Base-by-base conservation (phyloP, 306 rosid genomes). In the Rosa persica region DNA sequence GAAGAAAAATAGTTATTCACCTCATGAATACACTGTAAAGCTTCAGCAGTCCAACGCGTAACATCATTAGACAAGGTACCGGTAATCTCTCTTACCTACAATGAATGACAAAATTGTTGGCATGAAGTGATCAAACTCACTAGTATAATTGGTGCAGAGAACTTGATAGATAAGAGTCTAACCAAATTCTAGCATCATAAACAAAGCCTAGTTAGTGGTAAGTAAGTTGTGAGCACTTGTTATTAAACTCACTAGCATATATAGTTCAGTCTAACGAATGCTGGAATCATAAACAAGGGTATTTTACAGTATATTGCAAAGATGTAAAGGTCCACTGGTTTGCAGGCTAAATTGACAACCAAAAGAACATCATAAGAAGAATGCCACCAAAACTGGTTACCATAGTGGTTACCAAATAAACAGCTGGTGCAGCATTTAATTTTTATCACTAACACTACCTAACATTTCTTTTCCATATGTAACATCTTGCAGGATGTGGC, bases 11-110 rank as follows among this genome's bases (percentile, higher is more conserved):
- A 58, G 34, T 8, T 61, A 67, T 15, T 55, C 86, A 93, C 98
- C 91, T 93, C 98, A 76, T 93, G 98, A 60, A 91, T 85, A 71
- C 93, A 87, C 58, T 87, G 0, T 70, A 92, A 72, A 44, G 97
- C 98, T 81, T 90, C 98, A 36, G 97, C 83, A 51, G 89, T 77
- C 98, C 98, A 93, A 44, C 94, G 92, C 1, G 38, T 55, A 66
- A 89, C 79, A 27, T 76, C 34, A 0, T 66, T 67, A 77, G 97
- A 85, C 46, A 79, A 44, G 52, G 81, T 81, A 61, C 44, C 1
- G 64, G 86, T 89, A 76, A 91, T 67, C 71, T 90, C 89, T 82
- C 52, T 90, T 42, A 90, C 97, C 96, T 92, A 52, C 73, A 83
- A 69, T 42, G 79, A 64, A 48, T 39, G 39, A 78, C 75, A 67